Conservation (phyloP, 345 rosid species). For the Murraya koenigii region DNA sequence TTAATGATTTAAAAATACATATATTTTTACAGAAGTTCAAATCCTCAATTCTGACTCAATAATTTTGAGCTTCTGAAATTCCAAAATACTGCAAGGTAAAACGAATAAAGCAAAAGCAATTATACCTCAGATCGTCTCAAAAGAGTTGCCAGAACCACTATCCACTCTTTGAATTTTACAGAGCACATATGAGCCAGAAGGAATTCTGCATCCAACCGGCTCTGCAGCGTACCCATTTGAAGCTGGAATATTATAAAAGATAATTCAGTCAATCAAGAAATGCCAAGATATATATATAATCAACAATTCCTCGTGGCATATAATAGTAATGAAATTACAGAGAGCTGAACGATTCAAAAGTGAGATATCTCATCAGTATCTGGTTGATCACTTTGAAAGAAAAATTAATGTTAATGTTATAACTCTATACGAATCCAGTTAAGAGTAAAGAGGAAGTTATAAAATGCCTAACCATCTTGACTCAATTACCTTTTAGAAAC, state of each 20-base stretch:
- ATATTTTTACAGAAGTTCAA: neutral
- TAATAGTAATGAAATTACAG: neutral
- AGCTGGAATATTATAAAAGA: slow-evolving; percentile 47
- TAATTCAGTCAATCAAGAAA: neutral
- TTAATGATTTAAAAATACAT: neutral
- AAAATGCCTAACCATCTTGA: neutral
- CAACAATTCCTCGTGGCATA: neutral
- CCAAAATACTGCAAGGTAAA: neutral
- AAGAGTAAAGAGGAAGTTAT: neutral
- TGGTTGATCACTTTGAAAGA: neutral
- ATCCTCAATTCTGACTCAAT: neutral
- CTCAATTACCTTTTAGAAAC: neutral
- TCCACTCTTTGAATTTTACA: slow-evolving; percentile 98
- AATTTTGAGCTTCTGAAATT: neutral
- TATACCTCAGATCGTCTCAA: slow-evolving; percentile 84
- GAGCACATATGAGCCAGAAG: slow-evolving; percentile 98
- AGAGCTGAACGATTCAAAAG: neutral
- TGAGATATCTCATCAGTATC: neutral
- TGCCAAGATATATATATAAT: no score
- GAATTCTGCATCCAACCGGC: slow-evolving; percentile 92
- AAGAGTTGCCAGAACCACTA: slow-evolving; percentile 94
- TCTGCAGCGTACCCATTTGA: slow-evolving; percentile 92
- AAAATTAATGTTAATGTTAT: neutral
- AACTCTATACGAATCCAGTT: neutral
- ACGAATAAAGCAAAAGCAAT: neutral